These are phyloP conservation scores for Saccharomyces paradoxus DNA, from an alignment of 805 yeast species.

Conservation along the genomic window DNA sequence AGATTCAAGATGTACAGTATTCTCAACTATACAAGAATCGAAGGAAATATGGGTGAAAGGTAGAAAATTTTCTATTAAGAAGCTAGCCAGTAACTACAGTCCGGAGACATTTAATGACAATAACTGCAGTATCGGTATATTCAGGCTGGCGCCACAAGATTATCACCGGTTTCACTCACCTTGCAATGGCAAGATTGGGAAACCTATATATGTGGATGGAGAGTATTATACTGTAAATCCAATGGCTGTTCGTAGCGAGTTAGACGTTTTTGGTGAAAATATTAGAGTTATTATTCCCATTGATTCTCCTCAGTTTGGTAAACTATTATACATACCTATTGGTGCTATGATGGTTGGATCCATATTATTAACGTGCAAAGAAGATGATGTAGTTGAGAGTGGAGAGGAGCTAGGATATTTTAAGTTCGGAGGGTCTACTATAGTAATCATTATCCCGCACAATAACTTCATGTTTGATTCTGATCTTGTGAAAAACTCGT, in stretches of 20 bases:
- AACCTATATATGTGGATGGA: constrained; percentile 66
- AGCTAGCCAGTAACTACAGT: constrained; percentile 37
- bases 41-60: constrained; percentile 88
- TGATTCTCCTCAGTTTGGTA: constrained; percentile 68
- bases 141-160: constrained; percentile 93
- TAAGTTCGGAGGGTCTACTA: constrained; percentile 93
- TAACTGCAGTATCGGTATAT: constrained; percentile 62
- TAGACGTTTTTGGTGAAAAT: constrained; percentile 92
- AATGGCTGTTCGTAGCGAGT: constrained; percentile 82
- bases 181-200: constrained; percentile 63
- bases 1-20: constrained; percentile 77
- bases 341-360: constrained; percentile 99
- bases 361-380: constrained; percentile 58
- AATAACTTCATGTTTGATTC: constrained; percentile 52
- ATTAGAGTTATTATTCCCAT: constrained; percentile 72
- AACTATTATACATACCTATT: constrained; percentile 67
- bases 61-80: constrained; percentile 55
- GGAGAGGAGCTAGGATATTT: constrained; percentile 90
- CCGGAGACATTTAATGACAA: constrained; percentile 36
- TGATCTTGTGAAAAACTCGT: constrained; percentile 64
- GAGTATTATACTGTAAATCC: constrained; percentile 95
- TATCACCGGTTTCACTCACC: constrained; percentile 92
- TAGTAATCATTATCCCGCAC: constrained; percentile 55
- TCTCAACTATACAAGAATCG: constrained; percentile 50
- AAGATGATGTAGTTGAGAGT: constrained; percentile 49